These are phyloP conservation scores for Porcisia deanei DNA, from an alignment of 208 protist species.

Conservation along the genomic window DNA sequence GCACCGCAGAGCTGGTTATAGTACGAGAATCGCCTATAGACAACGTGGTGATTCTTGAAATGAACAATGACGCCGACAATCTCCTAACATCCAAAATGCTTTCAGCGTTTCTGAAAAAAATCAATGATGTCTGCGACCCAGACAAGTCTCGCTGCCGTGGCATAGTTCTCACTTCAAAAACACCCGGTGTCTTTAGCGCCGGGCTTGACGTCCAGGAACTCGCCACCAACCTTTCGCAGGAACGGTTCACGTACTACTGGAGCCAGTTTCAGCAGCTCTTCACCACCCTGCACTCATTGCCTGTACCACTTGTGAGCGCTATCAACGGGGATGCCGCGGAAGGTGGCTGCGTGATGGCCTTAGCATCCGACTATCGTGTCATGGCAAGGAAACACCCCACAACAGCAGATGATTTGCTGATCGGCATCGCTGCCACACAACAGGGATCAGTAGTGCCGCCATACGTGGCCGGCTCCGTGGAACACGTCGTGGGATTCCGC, in stretches of 20 bases:
- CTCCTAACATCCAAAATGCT: constrained; percentile 51
- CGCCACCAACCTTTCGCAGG: constrained; percentile 30
- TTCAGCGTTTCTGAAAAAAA: constrained; percentile 38
- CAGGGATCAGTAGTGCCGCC: constrained; percentile 69
- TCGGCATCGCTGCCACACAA: constrained; percentile 64
- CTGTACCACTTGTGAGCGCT: constrained; percentile 62
- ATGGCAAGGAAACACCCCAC: constrained; percentile 50
- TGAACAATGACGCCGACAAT: constrained; percentile 58
- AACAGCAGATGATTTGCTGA: constrained; percentile 33
- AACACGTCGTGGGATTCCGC: constrained; percentile 66
- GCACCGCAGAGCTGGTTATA: constrained; percentile 19
- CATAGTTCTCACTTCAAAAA: constrained; percentile 66
- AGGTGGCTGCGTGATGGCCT: constrained; percentile 66
- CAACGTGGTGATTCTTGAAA: constrained; percentile 48
- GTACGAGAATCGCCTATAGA: constrained; percentile 53
- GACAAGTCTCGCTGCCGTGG: constrained; percentile 49
- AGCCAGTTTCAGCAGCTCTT: constrained; percentile 71
- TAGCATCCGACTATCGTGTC: constrained; percentile 74
- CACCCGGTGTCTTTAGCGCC: constrained; percentile 52
- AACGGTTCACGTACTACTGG: constrained; percentile 66
- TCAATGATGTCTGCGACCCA: constrained; percentile 55
- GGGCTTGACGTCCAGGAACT: constrained; percentile 66
- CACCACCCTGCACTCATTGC: constrained; percentile 65
- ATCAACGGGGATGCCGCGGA: constrained; percentile 74
- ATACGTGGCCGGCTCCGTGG: constrained; percentile 62